These are phyloP conservation scores for Stephania cephalantha DNA, from an alignment of 164 flowering plant genomes.

Conservation along the genomic window DNA sequence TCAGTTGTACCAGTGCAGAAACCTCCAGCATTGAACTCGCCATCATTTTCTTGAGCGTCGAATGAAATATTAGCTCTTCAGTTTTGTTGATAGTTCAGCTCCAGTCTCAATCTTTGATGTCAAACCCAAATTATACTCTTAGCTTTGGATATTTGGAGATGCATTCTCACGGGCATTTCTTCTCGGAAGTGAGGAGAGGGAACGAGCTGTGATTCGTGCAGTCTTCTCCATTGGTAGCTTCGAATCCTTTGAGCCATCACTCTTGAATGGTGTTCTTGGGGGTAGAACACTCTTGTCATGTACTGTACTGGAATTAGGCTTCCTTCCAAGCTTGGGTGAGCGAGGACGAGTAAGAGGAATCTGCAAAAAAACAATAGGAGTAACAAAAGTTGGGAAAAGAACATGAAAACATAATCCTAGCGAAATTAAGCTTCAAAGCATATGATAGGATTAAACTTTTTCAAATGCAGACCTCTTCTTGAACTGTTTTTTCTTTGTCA, in stretches of 20 bases:
- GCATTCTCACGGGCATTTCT: slow-evolving; percentile 46
- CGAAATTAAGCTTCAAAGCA: not conserved
- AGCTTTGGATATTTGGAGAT: slow-evolving; percentile 60
- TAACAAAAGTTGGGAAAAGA: not conserved
- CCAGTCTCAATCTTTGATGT: slow-evolving; percentile 3
- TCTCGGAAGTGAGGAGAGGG: slow-evolving; percentile 21
- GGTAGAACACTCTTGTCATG: slow-evolving; percentile 27
- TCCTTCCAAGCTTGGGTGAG: slow-evolving; percentile 45
- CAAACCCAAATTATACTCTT: not conserved
- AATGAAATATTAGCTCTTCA: not conserved
- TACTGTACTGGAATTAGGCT: slow-evolving; percentile 21
- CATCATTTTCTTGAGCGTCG: not conserved
- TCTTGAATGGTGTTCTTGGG: slow-evolving; percentile 30
- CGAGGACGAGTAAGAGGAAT: slow-evolving; percentile 30
- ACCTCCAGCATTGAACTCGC: not conserved
- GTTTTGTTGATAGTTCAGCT: not conserved
- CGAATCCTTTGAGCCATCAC: slow-evolving; percentile 25
- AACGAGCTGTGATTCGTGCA: slow-evolving; percentile 15
- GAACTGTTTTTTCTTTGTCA: not conserved
- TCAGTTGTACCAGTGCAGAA: not conserved
- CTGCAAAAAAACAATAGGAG: slow-evolving; percentile 27
- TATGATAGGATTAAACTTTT: not conserved
- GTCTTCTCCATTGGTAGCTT: slow-evolving; percentile 24
- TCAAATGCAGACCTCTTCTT: not conserved
- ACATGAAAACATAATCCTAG: not conserved